Conservation (phyloP, 257 asterid genomes). For the Eustoma russellianum region DNA sequence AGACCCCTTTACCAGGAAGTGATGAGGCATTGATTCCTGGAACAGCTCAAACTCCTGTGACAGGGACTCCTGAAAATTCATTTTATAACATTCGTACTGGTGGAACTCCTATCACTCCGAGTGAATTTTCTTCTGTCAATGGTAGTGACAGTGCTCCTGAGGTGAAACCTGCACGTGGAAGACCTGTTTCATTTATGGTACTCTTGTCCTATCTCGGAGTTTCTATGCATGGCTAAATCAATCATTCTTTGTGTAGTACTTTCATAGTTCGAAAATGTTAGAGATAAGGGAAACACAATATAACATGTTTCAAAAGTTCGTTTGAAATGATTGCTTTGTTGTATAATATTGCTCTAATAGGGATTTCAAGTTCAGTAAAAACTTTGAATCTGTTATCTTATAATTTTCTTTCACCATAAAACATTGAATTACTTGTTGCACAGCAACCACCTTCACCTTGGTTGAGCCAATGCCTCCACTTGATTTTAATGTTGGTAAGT, state of each 20-base stretch:
- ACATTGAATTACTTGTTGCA: slow-evolving; percentile 18
- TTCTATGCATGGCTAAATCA: too few species aligned
- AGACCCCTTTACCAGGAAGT: slow-evolving; percentile 69
- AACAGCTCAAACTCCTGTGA: slow-evolving; percentile 58
- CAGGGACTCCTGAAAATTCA: slow-evolving; percentile 57
- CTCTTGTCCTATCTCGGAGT: neutral
- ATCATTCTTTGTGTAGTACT: too few species aligned
- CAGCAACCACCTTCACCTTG: slow-evolving; percentile 88
- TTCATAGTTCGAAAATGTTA: too few species aligned
- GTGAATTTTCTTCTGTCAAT: slow-evolving; percentile 45
- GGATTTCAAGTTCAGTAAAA: neutral
- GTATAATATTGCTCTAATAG: too few species aligned
- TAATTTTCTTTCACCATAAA: slow-evolving; percentile 8
- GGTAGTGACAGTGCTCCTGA: slow-evolving; percentile 49
- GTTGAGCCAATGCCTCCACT: slow-evolving; percentile 81
- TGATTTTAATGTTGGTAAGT: slow-evolving; percentile 93
- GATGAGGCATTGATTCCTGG: slow-evolving; percentile 69
- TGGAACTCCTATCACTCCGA: slow-evolving; percentile 84
- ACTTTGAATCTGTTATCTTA: slow-evolving; percentile 2
- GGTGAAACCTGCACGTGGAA: slow-evolving; percentile 44
- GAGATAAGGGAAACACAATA: neutral
- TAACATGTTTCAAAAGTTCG: too few species aligned
- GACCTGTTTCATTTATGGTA: slow-evolving; percentile 85
- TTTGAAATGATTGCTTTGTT: too few species aligned
- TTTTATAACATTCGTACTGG: slow-evolving; percentile 68